A percentile compares a stretch with the other conserved stretches of the same genome.
Conservation (phyloP, 2,329 filamentous ascomycete genomes). For the Xylaria multiplex region DNA sequence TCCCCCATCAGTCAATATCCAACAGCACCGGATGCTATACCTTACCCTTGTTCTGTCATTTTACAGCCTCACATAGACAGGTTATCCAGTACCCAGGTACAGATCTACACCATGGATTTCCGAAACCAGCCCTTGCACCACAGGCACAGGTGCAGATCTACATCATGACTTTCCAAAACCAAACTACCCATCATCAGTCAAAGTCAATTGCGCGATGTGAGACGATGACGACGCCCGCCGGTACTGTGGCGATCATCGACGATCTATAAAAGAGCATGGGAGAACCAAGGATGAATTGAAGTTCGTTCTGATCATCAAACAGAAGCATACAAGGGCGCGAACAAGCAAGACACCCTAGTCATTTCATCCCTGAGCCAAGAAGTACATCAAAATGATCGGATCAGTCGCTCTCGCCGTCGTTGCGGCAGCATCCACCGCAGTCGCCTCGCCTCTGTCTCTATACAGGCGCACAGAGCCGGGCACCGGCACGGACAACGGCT, state of each 20-base stretch:
- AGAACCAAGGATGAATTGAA: neutral
- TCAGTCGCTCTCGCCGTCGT: constrained; percentile 32
- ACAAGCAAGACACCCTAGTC: neutral
- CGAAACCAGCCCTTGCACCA: constrained; percentile 10
- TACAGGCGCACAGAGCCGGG: constrained; percentile 52
- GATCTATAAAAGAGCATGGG: constrained; percentile 24
- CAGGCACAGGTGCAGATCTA: constrained; percentile 17
- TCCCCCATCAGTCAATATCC: constrained; percentile 26
- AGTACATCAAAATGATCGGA: constrained; percentile 28
- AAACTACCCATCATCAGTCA: constrained; percentile 3
- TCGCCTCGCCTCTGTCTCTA: constrained; percentile 44
- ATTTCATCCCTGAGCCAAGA: neutral
- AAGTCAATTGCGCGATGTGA: neutral
- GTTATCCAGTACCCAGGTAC: constrained; percentile 3
- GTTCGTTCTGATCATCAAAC: neutral
- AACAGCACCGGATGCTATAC: constrained; percentile 15
- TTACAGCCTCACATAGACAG: constrained; percentile 29
- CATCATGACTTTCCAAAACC: constrained; percentile 25
- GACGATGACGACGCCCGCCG: neutral
- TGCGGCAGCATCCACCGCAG: constrained; percentile 25
- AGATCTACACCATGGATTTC: constrained; percentile 27
- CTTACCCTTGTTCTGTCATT: constrained; percentile 9
- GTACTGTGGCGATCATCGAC: neutral
- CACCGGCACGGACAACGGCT: constrained; percentile 65
- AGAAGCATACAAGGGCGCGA: constrained; percentile 7